Evolutionary conservation across 139 green algal species (phyloP), one percentile per base, ranked within the genome.

Genomic region (Trebouxia sp.): DNA sequence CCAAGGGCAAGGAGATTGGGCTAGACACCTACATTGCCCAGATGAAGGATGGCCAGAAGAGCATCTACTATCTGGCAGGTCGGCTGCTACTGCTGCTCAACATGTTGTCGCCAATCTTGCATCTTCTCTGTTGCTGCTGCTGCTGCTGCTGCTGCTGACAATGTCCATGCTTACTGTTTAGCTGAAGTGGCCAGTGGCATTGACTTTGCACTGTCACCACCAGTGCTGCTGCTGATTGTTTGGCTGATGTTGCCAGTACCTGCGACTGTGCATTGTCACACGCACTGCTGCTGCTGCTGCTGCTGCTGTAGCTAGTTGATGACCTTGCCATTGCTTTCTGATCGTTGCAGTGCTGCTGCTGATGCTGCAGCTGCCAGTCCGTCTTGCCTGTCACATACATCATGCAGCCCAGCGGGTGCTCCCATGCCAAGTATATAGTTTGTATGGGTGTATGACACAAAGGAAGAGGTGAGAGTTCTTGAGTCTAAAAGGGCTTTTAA

Each of bases 61-160:
- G 92, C 70, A 99, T 99, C 88, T 99, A 98, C 89, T 99, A 95
- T 90, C 79, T 99, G 14, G 88, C 93, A 20, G 95, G 95, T 92
- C 67, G 58, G 72, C 1, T 15, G 37, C 10, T 26, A 39, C 47
- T 26, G 47, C 14, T 14, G 14, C 20, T 14, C 47, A 53, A 53
- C 15, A 14, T 53, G 15, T 14, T 5, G 1, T 53, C 20, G 20
- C 47, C 15, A 53, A 11, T 26, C 47, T 2, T 11, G 1, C 15
- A 53, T n/a, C n/a, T n/a, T n/a, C n/a, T n/a, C n/a, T n/a, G n/a
- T n/a, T n/a, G n/a, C n/a, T n/a, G n/a, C n/a, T 53, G 47, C 47
- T 6, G 47, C 47, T 53, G 47, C 47, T 53, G 2, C 47, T 53
- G 47, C 47, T 53, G 47, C 47, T 53, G n/a, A n/a, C n/a, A n/a